These are phyloP conservation scores for Penicillium angulare DNA, from an alignment of 495 filamentous ascomycete species.

Conservation along the genomic window DNA sequence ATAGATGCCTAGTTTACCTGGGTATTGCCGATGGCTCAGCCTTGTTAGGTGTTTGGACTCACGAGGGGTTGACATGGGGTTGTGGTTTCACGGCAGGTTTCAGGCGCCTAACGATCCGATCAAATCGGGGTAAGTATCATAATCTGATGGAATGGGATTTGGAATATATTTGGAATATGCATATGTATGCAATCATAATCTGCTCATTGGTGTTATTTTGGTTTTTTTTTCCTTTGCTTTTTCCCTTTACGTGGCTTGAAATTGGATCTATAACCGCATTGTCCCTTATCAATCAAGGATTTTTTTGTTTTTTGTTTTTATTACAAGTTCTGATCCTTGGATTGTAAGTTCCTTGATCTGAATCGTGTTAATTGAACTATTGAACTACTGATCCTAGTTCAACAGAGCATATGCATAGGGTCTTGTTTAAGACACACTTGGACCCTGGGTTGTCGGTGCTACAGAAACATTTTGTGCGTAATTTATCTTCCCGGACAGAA, in stretches of 20 bases:
- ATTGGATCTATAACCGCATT: too few species aligned
- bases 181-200: not conserved
- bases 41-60: not conserved
- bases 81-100: not conserved
- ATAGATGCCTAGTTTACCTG: not conserved
- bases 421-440: slow-evolving; percentile 3
- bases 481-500: not conserved
- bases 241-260: not conserved
- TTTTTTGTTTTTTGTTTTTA: too few species aligned
- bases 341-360: not conserved
- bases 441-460: slow-evolving; percentile 21
- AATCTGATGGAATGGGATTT: not conserved
- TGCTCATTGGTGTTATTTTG: not conserved
- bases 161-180: not conserved
- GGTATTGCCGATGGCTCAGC: too few species aligned
- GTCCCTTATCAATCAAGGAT: too few species aligned
- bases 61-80: not conserved
- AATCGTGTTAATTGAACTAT: too few species aligned
- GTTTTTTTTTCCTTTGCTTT: not conserved
- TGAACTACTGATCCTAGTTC: not conserved
- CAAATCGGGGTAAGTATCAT: not conserved
- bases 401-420: not conserved
- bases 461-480: slow-evolving; percentile 6
- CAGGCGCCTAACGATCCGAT: slow-evolving; percentile 1
- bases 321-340: too few species aligned